phyloP scores from a whole-genome alignment of 495 filamentous ascomycete genomes.

The Parathielavia hyrcaniae region DNA sequence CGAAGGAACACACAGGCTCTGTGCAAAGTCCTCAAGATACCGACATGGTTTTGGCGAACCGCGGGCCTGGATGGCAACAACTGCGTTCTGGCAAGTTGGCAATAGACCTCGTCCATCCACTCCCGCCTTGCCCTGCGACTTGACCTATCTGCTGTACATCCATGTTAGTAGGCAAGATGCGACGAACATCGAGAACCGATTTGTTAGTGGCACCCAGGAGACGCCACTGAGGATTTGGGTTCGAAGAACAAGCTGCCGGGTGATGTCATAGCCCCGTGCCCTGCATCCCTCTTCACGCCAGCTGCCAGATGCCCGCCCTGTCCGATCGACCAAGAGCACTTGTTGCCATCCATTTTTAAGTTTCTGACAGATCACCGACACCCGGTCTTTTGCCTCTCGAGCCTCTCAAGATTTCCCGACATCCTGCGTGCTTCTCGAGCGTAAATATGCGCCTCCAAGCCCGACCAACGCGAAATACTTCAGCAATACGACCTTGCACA shows the following conservation, averaged over 20 bases:
- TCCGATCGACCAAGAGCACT: neutral
- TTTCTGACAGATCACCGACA: neutral
- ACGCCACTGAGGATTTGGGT: no score
- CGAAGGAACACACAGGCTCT: no score
- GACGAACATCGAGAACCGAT: no score
- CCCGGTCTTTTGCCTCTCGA: neutral
- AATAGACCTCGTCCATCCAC: neutral
- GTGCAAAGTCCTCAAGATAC: neutral
- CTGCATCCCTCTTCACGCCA: neutral
- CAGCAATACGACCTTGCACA: neutral
- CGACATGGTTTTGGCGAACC: neutral
- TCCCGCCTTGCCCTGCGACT: neutral
- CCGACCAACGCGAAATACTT: neutral
- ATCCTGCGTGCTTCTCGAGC: no score
- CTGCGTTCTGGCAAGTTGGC: neutral
- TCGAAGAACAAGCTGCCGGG: neutral
- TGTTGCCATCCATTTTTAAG: neutral
- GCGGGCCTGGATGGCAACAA: neutral
- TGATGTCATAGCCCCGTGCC: slow-evolving; percentile 1
- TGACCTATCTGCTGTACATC: no score
- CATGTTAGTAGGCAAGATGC: no score
- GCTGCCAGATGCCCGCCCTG: neutral
- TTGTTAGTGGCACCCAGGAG: no score
- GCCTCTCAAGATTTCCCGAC: neutral
- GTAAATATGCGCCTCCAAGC: neutral